A percentile compares a stretch with the other conserved stretches of the same genome.
Evolutionary conservation across 2,329 filamentous ascomycete genomes (phyloP).

Genomic region (Aspergillus sp.): DNA sequence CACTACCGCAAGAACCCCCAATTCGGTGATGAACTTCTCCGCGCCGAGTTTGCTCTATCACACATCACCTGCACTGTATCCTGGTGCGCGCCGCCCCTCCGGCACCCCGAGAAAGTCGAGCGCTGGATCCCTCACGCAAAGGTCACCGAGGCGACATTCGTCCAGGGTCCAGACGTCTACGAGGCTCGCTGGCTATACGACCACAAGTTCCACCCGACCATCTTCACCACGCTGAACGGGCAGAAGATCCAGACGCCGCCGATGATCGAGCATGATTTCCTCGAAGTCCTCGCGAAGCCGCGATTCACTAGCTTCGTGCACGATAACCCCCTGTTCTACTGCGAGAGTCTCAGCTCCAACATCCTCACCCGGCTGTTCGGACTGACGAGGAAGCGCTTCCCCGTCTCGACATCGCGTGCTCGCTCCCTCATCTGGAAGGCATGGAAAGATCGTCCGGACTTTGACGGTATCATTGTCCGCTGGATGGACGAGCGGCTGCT

Average conservation of each 20-base stretch:
- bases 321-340: constrained; percentile 54
- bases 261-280: constrained; percentile 53
- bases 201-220: constrained; percentile 50
- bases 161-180: constrained; percentile 53
- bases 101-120: constrained; percentile 52
- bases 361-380: constrained; percentile 33
- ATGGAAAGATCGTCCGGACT: constrained; percentile 48
- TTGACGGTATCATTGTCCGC: constrained; percentile 51
- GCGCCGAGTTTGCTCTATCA: constrained; percentile 55
- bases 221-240: constrained; percentile 52
- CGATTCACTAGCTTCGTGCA: constrained; percentile 44
- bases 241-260: constrained; percentile 52
- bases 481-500: constrained; percentile 54
- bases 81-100: constrained; percentile 54
- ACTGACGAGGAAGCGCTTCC: constrained; percentile 35
- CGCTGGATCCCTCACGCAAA: constrained; percentile 57
- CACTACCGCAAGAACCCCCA: constrained; percentile 55
- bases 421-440: constrained; percentile 53
- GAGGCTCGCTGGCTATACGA: constrained; percentile 52
- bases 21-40: constrained; percentile 56
- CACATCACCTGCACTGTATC: constrained; percentile 56
- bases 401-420: constrained; percentile 49
- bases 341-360: constrained; percentile 39
- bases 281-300: constrained; percentile 46
- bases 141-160: constrained; percentile 55